Base-by-base conservation (phyloP, 1,284 basidiomycete species). In the Rhodotorula sp. region DNA sequence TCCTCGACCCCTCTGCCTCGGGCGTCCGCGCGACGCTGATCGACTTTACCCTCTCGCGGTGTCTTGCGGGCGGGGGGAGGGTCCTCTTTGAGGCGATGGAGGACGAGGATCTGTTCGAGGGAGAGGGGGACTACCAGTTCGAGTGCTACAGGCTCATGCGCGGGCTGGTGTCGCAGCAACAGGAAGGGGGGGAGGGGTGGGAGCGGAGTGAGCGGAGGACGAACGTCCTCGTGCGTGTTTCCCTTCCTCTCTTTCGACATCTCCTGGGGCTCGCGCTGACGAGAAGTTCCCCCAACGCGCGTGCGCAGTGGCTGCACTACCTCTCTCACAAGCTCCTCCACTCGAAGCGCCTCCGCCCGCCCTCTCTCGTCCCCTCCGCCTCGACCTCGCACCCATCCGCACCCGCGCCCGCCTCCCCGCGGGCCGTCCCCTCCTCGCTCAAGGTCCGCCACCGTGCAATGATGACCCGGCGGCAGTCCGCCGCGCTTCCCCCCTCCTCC, bases 141-240 rank as follows among this genome's bases (percentile, higher is more conserved):
- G 94, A 97, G 77, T 85, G 97, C 2, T 99, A 99, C 80, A 88
- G 96, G 53, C 87, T 90, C 81, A 97, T 97, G 92, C 85, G 85
- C 51, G 82, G 82, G 36, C 83, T 88, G 69, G 88, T 86, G 27
- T 8, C 21, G 46, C 21, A 25, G 46, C 21, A 25, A 3, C 13
- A 17, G 57, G 59, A 64, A 25, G 66, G 63, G 8, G 64, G 61
- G 6, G 80, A 84, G 32, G 97, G 95, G 15, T 51, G 95, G 85
- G 86, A 67, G 84, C 81, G 1, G 94, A 88, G 80, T 85, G 50
- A 87, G 63, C 92, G 94, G 0, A 81, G 90, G 19, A 95, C 93
- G 10, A 97, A 97, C 79, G 87, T 96, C 54, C 88, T 97, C 86
- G 94, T 94, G 80, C 80, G 87, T 80, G 32, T 8, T n/a, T 27